Conservation (phyloP, 1,139 yeast genomes). For the Nakaseomyces uthaithaninus region DNA sequence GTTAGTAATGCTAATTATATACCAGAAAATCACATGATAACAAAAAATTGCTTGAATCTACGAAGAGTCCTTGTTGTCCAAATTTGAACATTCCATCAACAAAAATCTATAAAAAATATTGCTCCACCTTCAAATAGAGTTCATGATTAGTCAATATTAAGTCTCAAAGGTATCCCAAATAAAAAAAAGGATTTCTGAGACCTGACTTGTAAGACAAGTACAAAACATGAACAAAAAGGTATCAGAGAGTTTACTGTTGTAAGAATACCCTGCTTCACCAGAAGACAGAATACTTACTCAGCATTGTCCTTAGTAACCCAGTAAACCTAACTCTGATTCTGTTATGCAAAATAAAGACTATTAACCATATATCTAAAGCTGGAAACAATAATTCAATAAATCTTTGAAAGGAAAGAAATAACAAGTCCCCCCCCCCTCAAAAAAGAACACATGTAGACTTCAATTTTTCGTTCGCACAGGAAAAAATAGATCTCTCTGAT, state of each 20-base stretch:
- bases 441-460: too few species aligned
- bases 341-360: not conserved
- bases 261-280: slow-evolving; percentile 8
- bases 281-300: slow-evolving; percentile 5
- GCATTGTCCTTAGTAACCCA: not conserved
- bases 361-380: not conserved
- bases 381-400: not conserved
- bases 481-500: too few species aligned
- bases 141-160: too few species aligned
- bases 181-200: not conserved
- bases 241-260: slow-evolving; percentile 9
- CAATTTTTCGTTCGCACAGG: too few species aligned
- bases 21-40: too few species aligned
- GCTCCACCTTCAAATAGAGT: too few species aligned
- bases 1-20: slow-evolving; percentile 3
- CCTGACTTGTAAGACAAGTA: not conserved
- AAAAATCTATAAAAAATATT: too few species aligned
- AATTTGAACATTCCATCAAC: too few species aligned
- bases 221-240: slow-evolving; percentile 8
- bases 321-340: slow-evolving; percentile 6
- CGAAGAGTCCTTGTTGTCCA: too few species aligned
- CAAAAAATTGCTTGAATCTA: too few species aligned
- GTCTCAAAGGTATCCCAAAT: slow-evolving; percentile 5
- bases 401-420: not conserved
- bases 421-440: too few species aligned